Percentiles rank a stretch among this genome's conserved stretches.
phyloP scores from a whole-genome alignment of 2,329 filamentous ascomycete species.

The Alternaria gaisen region DNA sequence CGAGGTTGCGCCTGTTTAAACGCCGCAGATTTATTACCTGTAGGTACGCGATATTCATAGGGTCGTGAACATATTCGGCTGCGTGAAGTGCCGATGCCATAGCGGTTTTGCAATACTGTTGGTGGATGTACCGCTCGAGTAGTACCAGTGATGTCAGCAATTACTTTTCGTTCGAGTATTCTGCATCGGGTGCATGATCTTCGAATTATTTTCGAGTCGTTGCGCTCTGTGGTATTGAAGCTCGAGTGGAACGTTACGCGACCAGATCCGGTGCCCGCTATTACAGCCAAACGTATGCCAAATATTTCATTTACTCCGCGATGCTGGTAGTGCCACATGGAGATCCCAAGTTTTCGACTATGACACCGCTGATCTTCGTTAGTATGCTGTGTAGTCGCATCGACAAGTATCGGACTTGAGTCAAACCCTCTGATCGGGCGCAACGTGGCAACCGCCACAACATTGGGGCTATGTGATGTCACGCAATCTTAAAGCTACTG shows the following conservation, averaged over 20 bases:
- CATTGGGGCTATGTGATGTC: slow-evolving; percentile 17
- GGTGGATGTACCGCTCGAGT: background rate
- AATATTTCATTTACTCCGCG: background rate
- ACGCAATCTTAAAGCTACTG: slow-evolving; percentile 4
- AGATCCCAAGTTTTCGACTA: background rate
- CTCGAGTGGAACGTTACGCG: slow-evolving; percentile 15
- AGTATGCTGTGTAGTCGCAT: background rate
- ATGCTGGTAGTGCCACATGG: background rate
- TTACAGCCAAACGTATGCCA: background rate
- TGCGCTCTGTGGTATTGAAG: slow-evolving; percentile 3
- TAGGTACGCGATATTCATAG: background rate
- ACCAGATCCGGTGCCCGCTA: background rate
- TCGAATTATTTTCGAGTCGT: slow-evolving; percentile 21
- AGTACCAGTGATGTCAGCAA: slow-evolving; percentile 10
- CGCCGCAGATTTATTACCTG: background rate
- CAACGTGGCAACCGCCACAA: slow-evolving; percentile 29
- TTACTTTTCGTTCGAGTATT: background rate
- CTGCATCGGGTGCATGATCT: slow-evolving; percentile 5
- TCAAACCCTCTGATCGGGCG: slow-evolving; percentile 6
- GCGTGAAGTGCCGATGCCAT: background rate
- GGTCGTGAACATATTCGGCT: background rate
- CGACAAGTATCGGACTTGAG: background rate
- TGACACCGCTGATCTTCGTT: background rate
- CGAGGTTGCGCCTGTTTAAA: background rate
- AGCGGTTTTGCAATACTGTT: background rate